Evolutionary conservation across 805 yeast species (phyloP), one percentile per base, ranked within the genome.

Genomic region (Kuraishia ogatae): DNA sequence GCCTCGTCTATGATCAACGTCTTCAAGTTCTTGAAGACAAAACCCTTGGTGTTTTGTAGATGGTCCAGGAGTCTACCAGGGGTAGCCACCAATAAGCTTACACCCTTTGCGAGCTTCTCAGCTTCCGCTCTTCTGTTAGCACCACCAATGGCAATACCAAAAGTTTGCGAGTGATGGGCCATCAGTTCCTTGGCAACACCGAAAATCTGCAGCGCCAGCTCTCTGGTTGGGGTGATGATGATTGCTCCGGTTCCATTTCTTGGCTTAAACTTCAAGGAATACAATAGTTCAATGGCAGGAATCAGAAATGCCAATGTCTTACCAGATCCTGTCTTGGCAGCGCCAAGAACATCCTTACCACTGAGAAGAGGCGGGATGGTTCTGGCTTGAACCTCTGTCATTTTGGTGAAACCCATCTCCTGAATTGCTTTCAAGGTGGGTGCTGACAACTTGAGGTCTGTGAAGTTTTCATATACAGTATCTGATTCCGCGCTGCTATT

Each of bases 321-420:
- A 68, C 99, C 99, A 1, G 97, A 91, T 54, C 99, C 99, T 2
- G 99, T 94, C 74, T 92, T 93, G 56, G 99, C 99, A n/a, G 99
- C 99, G 61, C 99, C 99, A 54, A 94, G 78, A 21, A 96, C 98
- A 72, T 94, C 99, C 63, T 93, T 83, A 50, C 99, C 99, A 1
- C 98, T 97, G 59, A 96, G 73, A 59, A 94, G 77, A 11, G 99
- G 98, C 6, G 99, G 98, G 55, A 94, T 94, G 13, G 99, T 91
- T 72, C 93, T 84, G 26, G 96, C 86, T 72, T 94, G 99, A 10
- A 94, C 98, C 59, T 85, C 83, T 1, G 99, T 96, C 97, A 94
- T 89, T 53, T 75, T 85, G 15, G 82, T 77, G 73, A 94, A 94
- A 1, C 97, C 97, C 97, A 94, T 89, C 39, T 83, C 85, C 47